A percentile compares a stretch with the other conserved stretches of the same genome.
Evolutionary conservation across 2,329 filamentous ascomycete genomes (phyloP).

Genomic region (Sordariomycetes sp.): DNA sequence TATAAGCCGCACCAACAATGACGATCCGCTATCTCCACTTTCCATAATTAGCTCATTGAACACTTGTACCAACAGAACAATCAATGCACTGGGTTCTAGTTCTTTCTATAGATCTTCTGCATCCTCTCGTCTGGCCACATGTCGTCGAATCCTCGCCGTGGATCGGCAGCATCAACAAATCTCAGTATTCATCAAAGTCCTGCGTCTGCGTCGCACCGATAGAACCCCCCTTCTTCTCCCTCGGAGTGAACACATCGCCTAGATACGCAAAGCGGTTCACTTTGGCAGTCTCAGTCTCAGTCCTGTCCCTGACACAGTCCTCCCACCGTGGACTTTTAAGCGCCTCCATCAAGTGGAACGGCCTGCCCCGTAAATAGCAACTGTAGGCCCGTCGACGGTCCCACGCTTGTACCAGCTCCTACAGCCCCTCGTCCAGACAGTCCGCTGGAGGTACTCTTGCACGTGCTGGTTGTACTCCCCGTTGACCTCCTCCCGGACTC

Average conservation of each 20-base stretch:
- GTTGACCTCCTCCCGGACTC: conserved; percentile 40
- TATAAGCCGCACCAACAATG: too few species aligned
- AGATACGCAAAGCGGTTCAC: conserved; percentile 45
- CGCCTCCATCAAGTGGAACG: conserved; percentile 45
- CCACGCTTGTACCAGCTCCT: conserved; percentile 63
- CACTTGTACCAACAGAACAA: too few species aligned
- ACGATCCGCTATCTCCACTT: too few species aligned
- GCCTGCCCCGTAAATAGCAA: conserved; percentile 61
- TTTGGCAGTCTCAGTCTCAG: conserved; percentile 17
- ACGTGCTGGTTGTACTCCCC: conserved; percentile 51
- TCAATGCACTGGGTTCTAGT: too few species aligned
- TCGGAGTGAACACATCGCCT: conserved; percentile 52
- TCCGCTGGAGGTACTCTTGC: conserved; percentile 39
- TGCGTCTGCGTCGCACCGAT: conserved; percentile 5
- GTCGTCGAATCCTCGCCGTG: too few species aligned
- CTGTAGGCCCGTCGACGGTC: conserved; percentile 45
- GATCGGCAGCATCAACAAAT: conserved; percentile 5
- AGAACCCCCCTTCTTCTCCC: conserved; percentile 1
- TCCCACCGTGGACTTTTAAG: conserved; percentile 40
- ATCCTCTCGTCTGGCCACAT: too few species aligned
- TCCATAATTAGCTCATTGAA: too few species aligned
- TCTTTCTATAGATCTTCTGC: too few species aligned
- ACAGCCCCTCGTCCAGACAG: conserved; percentile 47
- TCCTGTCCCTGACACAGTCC: conserved; percentile 30
- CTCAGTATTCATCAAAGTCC: conserved; percentile 6